phyloP scores from a whole-genome alignment of 495 filamentous ascomycete genomes.

The Durotheca rogersii region DNA sequence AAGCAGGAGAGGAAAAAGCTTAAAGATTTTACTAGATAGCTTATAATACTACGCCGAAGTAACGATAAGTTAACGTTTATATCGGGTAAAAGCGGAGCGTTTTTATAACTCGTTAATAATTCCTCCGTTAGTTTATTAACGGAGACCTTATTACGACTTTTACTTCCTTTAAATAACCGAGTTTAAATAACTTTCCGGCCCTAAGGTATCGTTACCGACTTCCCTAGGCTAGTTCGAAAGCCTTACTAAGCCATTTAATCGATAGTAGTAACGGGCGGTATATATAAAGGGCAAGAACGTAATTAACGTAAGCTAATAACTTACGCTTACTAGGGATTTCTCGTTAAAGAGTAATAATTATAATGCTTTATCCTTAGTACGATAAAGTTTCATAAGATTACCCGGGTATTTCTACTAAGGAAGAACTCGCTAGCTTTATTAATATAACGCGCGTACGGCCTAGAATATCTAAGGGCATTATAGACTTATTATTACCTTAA shows the following conservation, averaged over 20 bases:
- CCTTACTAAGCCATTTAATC: conserved; percentile 76
- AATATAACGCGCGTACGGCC: conserved; percentile 73
- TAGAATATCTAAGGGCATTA: conserved; percentile 73
- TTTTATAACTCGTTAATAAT: conserved; percentile 57
- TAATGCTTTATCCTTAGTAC: conserved; percentile 77
- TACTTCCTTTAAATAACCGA: conserved; percentile 75
- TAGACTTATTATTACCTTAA: conserved; percentile 71
- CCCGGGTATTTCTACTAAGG: conserved; percentile 69
- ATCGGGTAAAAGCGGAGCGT: conserved; percentile 34
- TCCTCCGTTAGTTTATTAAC: conserved; percentile 71
- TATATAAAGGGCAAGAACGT: conserved; percentile 73
- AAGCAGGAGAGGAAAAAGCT: background rate
- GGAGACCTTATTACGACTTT: conserved; percentile 77
- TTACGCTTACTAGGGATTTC: conserved; percentile 74
- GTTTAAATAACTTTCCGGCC: conserved; percentile 72
- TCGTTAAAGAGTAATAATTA: conserved; percentile 81
- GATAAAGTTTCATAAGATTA: conserved; percentile 78
- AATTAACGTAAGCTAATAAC: conserved; percentile 75
- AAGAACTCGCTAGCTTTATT: conserved; percentile 69
- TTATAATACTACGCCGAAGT: conserved; percentile 36
- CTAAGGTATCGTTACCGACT: conserved; percentile 63
- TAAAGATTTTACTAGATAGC: background rate
- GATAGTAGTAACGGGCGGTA: conserved; percentile 66
- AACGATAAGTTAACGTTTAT: conserved; percentile 38
- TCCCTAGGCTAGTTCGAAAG: conserved; percentile 65